These are phyloP conservation scores for Skeletonema menzelii DNA, from an alignment of 108 stramenopile genomes.

Conservation along the genomic window DNA sequence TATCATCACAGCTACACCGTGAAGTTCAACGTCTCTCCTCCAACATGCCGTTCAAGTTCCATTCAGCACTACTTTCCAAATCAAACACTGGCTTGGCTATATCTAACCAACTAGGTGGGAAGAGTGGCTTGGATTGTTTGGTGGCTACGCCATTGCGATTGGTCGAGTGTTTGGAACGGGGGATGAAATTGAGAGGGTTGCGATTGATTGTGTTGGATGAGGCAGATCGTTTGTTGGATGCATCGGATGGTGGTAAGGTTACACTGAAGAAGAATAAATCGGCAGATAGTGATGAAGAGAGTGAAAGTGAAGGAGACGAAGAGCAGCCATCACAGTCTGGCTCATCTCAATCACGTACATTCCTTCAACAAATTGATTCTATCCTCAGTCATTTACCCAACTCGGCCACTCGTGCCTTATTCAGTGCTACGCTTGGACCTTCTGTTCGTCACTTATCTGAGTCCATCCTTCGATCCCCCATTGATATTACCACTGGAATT, in stretches of 20 bases:
- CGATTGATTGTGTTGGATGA: conserved; percentile 96
- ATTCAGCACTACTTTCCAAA: conserved; percentile 73
- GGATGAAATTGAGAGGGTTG: conserved; percentile 61
- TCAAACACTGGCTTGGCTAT: conserved; percentile 72
- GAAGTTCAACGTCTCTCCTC: conserved; percentile 88
- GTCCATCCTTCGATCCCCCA: conserved; percentile 89
- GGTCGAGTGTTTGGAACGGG: conserved; percentile 74
- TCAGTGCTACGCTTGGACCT: conserved; percentile 94
- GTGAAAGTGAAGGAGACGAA: conserved; percentile 12
- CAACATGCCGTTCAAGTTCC: conserved; percentile 84
- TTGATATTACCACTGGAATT: conserved; percentile 82
- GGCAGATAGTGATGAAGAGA: neutral
- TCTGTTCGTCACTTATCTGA: conserved; percentile 86
- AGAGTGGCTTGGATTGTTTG: conserved; percentile 74
- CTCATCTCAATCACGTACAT: conserved; percentile 72
- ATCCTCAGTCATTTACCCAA: conserved; percentile 78
- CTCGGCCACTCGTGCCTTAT: conserved; percentile 87
- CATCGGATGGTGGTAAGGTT: conserved; percentile 59
- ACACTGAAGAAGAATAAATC: neutral
- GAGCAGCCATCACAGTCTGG: conserved; percentile 49
- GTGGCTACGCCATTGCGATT: conserved; percentile 79
- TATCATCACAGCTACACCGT: conserved; percentile 93
- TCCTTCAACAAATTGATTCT: conserved; percentile 93
- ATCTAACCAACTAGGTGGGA: conserved; percentile 69
- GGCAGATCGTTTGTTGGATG: conserved; percentile 94